Evolutionary conservation across 1,284 basidiomycete species (phyloP).

Genomic region (Cryptococcus floricola): DNA sequence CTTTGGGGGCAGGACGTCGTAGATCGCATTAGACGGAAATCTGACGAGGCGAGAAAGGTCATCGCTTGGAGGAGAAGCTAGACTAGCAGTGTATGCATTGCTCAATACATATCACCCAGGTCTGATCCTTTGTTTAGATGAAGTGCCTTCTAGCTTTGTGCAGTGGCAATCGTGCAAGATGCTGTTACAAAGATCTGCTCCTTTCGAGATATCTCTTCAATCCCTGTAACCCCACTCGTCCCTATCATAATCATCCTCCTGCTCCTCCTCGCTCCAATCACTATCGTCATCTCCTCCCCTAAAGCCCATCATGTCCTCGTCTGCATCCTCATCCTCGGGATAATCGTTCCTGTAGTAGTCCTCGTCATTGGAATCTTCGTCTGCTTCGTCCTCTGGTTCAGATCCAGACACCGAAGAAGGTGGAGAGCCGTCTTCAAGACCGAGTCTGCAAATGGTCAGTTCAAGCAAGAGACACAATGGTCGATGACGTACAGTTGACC

Average conservation of each 20-base stretch:
- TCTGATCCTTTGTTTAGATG: too few relatives aligned
- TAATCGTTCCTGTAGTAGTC: conserved; percentile 51
- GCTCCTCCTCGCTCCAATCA: conserved; percentile 16
- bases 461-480: neutral
- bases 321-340: conserved; percentile 50
- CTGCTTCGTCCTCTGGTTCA: conserved; percentile 49
- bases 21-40: conserved; percentile 53
- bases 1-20: conserved; percentile 65
- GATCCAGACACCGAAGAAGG: conserved; percentile 35
- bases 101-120: neutral
- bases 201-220: neutral
- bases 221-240: conserved; percentile 35
- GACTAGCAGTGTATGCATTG: neutral
- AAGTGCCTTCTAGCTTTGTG: too few relatives aligned
- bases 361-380: conserved; percentile 51
- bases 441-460: conserved; percentile 25
- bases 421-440: conserved; percentile 39
- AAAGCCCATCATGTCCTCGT: conserved; percentile 45
- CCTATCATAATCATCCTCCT: conserved; percentile 16
- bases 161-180: neutral
- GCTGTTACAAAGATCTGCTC: neutral
- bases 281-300: conserved; percentile 22
- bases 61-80: conserved; percentile 34
- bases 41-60: conserved; percentile 54
- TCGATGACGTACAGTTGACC: conserved; percentile 32